Base-by-base conservation (phyloP, 2,329 filamentous ascomycete species). In the Penicillium sp. region DNA sequence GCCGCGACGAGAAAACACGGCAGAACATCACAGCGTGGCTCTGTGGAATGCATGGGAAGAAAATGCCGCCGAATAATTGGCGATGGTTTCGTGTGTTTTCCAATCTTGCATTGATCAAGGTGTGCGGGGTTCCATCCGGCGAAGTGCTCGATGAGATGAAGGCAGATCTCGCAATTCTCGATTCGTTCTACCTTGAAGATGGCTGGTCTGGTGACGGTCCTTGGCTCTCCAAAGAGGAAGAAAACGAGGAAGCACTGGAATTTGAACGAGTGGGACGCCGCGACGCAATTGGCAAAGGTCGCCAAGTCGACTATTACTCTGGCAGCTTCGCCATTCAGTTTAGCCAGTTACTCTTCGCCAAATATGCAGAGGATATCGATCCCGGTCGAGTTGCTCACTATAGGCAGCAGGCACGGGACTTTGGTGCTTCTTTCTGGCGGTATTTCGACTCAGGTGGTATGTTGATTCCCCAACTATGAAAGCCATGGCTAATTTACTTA, bases 281-380 rank as follows among this genome's bases (percentile, higher is more conserved):
- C 4, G 49, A 55, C 40, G 26, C 18, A 5, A 45, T 55, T 27
- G 49, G 42, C 7, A 41, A 51, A 15, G 60, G 56, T 17, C 50
- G 60, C 9, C 78, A 81, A 39, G 78, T 73, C 0, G 79, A 81
- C 45, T 81, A 81, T 58, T 82, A 82, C 48, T 81, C 79, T 1
- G 78, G 79, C 0, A 81, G 79, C 39, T 82, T 82, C 48, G 79
- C 79, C 0, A 79, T 82, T 7, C 79, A 81, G 48, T 81, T 80
- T 27, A 74, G 71, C 2, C 78, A 81, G 51, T 61, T 81, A 2
- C 62, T 80, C 0, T 82, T 78, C 52, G 66, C 71, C 0, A 74
- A 72, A 7, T 76, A 78, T 52, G 77, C 76, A 0, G 51, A 56
- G 0, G 73, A 78, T 13, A 34, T 77, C 3, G 78, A 81, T 42